Evolutionary conservation across 805 yeast genomes (phyloP), one percentile per base, ranked within the genome.

Genomic region (Yamadazyma akitaensis): DNA sequence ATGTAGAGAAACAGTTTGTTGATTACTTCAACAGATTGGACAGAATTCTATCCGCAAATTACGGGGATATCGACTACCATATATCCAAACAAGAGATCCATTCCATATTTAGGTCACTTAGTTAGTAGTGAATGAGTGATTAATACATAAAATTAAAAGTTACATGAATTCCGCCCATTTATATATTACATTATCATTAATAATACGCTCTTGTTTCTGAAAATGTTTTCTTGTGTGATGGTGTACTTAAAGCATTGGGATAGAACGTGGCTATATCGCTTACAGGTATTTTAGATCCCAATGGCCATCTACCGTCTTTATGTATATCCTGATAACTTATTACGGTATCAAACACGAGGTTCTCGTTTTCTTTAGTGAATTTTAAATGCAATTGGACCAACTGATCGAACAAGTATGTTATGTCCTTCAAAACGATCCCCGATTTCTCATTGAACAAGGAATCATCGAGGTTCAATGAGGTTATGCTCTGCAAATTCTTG

Each of bases 1-100:
- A 85, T 16, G 65, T 87, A 48, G 88, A 84, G 53, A 81, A 80
- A 17, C 80, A 81, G 51, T 83, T 82, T 53, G 76, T 79, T 17
- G 71, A 75, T 6, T 68, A 80, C 21, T 80, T 84, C 53, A 64
- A 75, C 51, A 74, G 80, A 40, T 65, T 90, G 47, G 75, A 73
- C 51, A 67, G 71, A 1, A 71, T 86, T 16, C 73, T 85, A 30
- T 80, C 75, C 41, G 44, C 54, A 10, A 78, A 73, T 48, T 74
- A 75, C 49, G 70, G 70, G 43, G 84, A 81, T 32, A 65, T 75
- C n/a, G 79, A 73, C 32, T 63, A 70, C 31, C 71, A 68, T 41
- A 75, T 84, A 48, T 68, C 78, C 16, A 75, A 76, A 50, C 75
- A 75, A 44, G 89, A 82, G 46, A 71, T 84, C 19, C 79, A 77